phyloP scores from a whole-genome alignment of 345 rosid species.

The Camelina sativa region DNA sequence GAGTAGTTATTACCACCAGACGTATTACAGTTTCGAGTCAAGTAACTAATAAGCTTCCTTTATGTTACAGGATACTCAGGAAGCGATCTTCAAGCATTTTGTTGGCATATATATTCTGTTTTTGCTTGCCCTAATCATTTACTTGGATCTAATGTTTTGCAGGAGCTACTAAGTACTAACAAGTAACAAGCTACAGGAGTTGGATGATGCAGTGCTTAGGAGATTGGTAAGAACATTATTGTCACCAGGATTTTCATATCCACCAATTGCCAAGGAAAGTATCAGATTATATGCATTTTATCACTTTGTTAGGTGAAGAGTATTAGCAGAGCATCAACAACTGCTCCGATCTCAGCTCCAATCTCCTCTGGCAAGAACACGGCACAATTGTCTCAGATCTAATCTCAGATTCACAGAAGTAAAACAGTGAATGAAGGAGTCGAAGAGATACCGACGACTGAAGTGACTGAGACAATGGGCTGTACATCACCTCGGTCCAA shows the following conservation, averaged over 20 bases:
- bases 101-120: constrained; percentile 31
- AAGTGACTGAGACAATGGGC: too few species aligned
- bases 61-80: constrained; percentile 81
- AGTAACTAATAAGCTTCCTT: constrained; percentile 8
- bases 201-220: constrained; percentile 95
- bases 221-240: constrained; percentile 69
- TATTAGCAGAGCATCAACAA: too few species aligned
- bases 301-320: constrained; percentile 65
- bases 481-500: too few species aligned
- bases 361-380: too few species aligned
- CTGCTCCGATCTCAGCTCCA: too few species aligned
- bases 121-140: background rate
- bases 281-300: background rate
- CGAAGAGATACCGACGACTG: too few species aligned
- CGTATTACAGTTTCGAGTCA: background rate
- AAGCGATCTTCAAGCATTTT: constrained; percentile 95
- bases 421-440: too few species aligned
- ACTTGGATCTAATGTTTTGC: constrained; percentile 30
- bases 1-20: background rate
- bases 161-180: constrained; percentile 73
- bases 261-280: background rate
- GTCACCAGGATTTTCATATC: constrained; percentile 9
- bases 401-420: too few species aligned
- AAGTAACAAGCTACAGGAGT: constrained; percentile 79
- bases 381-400: too few species aligned